Evolutionary conservation across 148 eudicot species (phyloP).

Genomic region (Amaranthus hypochondriacus): DNA sequence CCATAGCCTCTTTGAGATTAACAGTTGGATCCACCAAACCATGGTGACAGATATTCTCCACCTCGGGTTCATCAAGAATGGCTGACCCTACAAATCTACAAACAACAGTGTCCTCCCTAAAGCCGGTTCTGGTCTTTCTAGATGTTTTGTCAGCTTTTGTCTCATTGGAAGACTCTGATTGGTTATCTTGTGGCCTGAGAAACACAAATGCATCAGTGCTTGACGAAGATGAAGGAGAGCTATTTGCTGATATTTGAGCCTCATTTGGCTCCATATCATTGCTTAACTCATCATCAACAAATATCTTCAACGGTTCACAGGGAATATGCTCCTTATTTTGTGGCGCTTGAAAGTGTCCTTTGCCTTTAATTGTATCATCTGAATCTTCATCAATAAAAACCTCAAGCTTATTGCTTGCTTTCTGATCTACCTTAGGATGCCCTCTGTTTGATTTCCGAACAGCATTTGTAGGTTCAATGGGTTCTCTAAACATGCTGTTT

Average conservation of each 20-base stretch:
- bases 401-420: slow-evolving; percentile 40
- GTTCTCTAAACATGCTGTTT: slow-evolving; percentile 84
- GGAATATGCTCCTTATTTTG: slow-evolving; percentile 23
- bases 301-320: slow-evolving; percentile 62
- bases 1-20: slow-evolving; percentile 90
- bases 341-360: slow-evolving; percentile 13
- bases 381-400: slow-evolving; percentile 59
- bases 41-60: slow-evolving; percentile 94
- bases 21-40: slow-evolving; percentile 93
- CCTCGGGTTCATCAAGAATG: slow-evolving; percentile 73
- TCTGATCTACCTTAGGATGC: slow-evolving; percentile 36
- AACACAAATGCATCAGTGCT: slow-evolving; percentile 41
- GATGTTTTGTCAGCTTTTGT: slow-evolving; percentile 28
- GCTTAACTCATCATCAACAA: slow-evolving; percentile 54
- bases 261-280: slow-evolving; percentile 32
- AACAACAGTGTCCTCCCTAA: slow-evolving; percentile 83
- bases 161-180: slow-evolving; percentile 42
- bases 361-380: slow-evolving; percentile 24
- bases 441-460: slow-evolving; percentile 34
- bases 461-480: slow-evolving; percentile 57
- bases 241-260: slow-evolving; percentile 29
- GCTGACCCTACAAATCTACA: slow-evolving; percentile 84
- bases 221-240: slow-evolving; percentile 31
- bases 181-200: slow-evolving; percentile 49
- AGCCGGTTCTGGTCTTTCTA: slow-evolving; percentile 24